Evolutionary conservation across 2,329 filamentous ascomycete genomes (phyloP), one percentile per base, ranked within the genome.

Genomic region (Thielaviopsis euricoi): DNA sequence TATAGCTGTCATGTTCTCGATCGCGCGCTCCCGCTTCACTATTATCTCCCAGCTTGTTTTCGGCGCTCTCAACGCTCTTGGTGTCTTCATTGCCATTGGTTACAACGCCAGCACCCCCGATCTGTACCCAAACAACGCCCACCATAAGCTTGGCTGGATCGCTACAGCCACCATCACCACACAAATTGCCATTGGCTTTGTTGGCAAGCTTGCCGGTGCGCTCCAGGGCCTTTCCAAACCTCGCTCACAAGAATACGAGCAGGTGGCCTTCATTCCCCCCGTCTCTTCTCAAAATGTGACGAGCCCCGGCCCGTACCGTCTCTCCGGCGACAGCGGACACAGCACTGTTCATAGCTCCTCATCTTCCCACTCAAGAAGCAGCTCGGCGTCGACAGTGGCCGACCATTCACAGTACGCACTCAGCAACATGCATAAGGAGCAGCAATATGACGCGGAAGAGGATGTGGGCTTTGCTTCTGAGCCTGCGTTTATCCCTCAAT

Each of bases 101-200:
- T 95, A 95, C 74, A 89, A 93, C 67, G 76, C 79, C 59, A 82
- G 79, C 62, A 95, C 89, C 0, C 89, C 89, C 0, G 87, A 95
- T 66, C 73, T 96, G 22, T 96, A 95, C 67, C 82, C 83, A 33
- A 84, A 86, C 67, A 95, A 95, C 67, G 80, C 85, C n/a, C 90
- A 96, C 69, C 83, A 89, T 72, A 89, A 87, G 68, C 77, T 91
- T 50, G 89, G 89, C 57, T 97, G 91, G 91, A 75, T 87, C 49
- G 77, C 85, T 29, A 91, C 86, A 2, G 86, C 81, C 75, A 74
- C 90, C 3, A 76, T 86, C 12, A 76, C 76, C 56, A 81, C 78
- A 0, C 91, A 95, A 71, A 76, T 85, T 17, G 65, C 85, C 46
- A 73, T 95, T 67, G 80, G 81, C 53, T 67, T 89, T 57, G 71